Evolutionary conservation across 805 yeast genomes (phyloP), one percentile per base, ranked within the genome.

Genomic region (Cyberlindnera sargentensis): DNA sequence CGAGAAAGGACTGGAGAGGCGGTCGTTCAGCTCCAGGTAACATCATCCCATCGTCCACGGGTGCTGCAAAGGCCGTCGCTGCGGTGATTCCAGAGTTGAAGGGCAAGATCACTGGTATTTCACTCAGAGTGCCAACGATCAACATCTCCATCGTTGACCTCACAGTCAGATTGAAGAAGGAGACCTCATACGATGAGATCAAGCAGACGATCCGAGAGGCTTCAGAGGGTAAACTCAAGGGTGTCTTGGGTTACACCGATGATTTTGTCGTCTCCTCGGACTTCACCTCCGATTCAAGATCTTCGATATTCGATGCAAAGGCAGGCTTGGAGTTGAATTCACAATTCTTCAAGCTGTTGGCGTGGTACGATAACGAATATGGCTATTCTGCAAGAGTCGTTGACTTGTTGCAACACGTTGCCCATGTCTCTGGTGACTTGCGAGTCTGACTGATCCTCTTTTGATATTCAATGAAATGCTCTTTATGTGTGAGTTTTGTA

Each of bases 1-100:
- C 95, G 67, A 88, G 82, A 80, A 88, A 88, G 80, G 96, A 88
- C 78, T 88, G 96, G 96, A 84, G 96, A 81, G 95, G 96, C 68
- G 96, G 96, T 70, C 84, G 96, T 76, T 84, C 95, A 60, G 95
- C 95, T 66, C 83, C 91, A 51, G 95, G 90, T 66, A 88, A 88
- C 84, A 85, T 88, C 69, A 88, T 88, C 58, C 96, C 96, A 64
- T 86, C 95, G 34, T 84, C 95, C 52, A 88, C 96, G 52, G 96
- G 96, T 81, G 96, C 96, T 62, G 96, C 96, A 64, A 88, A 88
- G 82, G 95, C 95, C 55, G 96, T 88, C 60, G 95, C 95, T 69
- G 86, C 86, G 80, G 95, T 88, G 60, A 82, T 88, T 62, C 96
- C 96, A 55, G 82, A 75, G 62, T 78, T 88, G 62, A 82, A 83